These are phyloP conservation scores for Penicillium parvum DNA, from an alignment of 495 filamentous ascomycete genomes.

Conservation along the genomic window DNA sequence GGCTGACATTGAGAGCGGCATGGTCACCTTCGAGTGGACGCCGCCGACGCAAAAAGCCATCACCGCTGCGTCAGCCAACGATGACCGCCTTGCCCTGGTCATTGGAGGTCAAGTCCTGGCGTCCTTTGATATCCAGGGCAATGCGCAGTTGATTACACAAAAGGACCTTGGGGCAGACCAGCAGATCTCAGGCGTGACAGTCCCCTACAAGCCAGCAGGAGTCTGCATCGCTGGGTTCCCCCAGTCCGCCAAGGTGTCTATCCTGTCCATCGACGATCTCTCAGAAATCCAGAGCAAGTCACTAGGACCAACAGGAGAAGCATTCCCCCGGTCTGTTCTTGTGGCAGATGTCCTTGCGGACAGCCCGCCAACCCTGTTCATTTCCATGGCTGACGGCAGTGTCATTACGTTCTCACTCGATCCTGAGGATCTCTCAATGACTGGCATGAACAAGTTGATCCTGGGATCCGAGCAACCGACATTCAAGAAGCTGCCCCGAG, in stretches of 20 bases:
- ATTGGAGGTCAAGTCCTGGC: conserved; percentile 64
- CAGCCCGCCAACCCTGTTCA: conserved; percentile 70
- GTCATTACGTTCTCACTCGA: conserved; percentile 83
- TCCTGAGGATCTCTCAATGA: conserved; percentile 51
- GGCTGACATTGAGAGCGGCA: conserved; percentile 64
- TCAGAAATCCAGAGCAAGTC: conserved; percentile 59
- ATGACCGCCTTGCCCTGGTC: conserved; percentile 63
- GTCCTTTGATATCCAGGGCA: conserved; percentile 58
- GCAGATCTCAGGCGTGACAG: conserved; percentile 80
- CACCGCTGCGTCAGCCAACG: conserved; percentile 72
- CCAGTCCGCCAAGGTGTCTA: conserved; percentile 65
- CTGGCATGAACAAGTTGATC: conserved; percentile 71
- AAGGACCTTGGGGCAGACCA: conserved; percentile 58
- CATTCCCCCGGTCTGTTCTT: conserved; percentile 77
- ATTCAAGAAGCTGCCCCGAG: conserved; percentile 69
- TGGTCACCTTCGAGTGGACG: conserved; percentile 64
- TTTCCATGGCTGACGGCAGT: conserved; percentile 92
- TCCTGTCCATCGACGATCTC: conserved; percentile 62
- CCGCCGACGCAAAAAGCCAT: conserved; percentile 57
- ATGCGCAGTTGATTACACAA: conserved; percentile 51
- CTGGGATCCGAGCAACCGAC: conserved; percentile 80
- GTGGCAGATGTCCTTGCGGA: conserved; percentile 65
- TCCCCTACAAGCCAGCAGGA: conserved; percentile 44
- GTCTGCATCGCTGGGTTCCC: conserved; percentile 81
- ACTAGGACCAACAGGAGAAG: conserved; percentile 52